phyloP scores from a whole-genome alignment of 306 rosid species.

The Alnus rubra region DNA sequence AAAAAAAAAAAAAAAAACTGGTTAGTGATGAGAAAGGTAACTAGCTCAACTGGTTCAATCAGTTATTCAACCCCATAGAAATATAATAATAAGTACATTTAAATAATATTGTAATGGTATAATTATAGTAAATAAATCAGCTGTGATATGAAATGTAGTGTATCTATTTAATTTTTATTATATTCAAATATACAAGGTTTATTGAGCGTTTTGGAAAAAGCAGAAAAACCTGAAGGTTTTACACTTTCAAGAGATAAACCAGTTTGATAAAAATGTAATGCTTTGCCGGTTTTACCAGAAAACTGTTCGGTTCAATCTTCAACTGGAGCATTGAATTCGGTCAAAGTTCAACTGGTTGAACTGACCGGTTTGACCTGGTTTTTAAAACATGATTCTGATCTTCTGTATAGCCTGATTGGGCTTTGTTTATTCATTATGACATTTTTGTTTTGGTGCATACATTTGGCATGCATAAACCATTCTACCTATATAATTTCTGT shows the following conservation, averaged over 20 bases:
- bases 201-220: background rate
- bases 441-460: background rate
- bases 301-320: background rate
- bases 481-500: background rate
- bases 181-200: background rate
- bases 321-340: background rate
- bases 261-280: background rate
- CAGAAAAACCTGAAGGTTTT: background rate
- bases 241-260: background rate
- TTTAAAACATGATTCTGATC: background rate
- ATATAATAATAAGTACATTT: too few species aligned
- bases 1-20: too few species aligned
- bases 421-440: background rate
- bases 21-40: too few species aligned
- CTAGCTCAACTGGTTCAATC: too few species aligned
- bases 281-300: background rate
- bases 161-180: background rate
- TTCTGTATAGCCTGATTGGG: background rate
- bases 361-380: background rate
- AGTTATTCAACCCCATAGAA: too few species aligned
- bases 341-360: background rate
- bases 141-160: background rate
- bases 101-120: background rate
- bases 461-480: background rate
- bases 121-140: background rate